Evolutionary conservation across 139 green algal species (phyloP), one percentile per base, ranked within the genome.

Genomic region (Helicosporidium sp.): DNA sequence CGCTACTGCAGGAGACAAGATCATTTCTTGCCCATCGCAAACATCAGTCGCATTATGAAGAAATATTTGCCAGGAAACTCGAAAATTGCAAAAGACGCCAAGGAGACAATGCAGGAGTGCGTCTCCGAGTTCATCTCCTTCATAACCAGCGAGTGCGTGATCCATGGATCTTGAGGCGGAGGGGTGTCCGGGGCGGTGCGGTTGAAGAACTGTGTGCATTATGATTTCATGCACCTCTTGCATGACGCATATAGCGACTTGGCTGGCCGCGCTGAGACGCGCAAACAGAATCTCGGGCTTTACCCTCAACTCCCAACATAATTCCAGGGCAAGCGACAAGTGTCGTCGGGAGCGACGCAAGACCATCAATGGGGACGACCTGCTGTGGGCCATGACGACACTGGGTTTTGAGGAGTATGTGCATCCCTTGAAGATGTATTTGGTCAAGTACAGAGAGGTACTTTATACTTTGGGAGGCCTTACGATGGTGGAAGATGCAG

Each of bases 41-140:
- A 99, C 70, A 97, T 99, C 51, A 84, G 71, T 53, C 66, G 90
- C 6, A 99, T 97, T 46, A 99, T 99, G 90, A 99, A 99, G 57
- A 90, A 91, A 28, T 61, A 63, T 0, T 54, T 94, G 26, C 84
- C 84, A 4, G 48, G 41, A 1, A 92, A 90, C 52, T 81, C 85
- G 15, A 99, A 99, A 46, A 94, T 99, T 48, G 85, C 90, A 4
- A 99, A 99, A 61, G 90, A 99, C 43, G 87, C 90, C 3, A 99
- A 99, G 57, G 90, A 99, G 60, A 91, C 78, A 1, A 76, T 96
- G n/a, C 88, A 99, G 65, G 89, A 97, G 58, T 99, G 90, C 58
- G 79, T 97, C 0, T 93, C 78, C 0, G 90, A 99, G 69, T 99
- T 96, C 60, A 95, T 99, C 36, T 87, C 68, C 58, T 97, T 99